Conservation (phyloP, 2,329 filamentous ascomycete genomes). For the Atkinsonella hypoxylon region DNA sequence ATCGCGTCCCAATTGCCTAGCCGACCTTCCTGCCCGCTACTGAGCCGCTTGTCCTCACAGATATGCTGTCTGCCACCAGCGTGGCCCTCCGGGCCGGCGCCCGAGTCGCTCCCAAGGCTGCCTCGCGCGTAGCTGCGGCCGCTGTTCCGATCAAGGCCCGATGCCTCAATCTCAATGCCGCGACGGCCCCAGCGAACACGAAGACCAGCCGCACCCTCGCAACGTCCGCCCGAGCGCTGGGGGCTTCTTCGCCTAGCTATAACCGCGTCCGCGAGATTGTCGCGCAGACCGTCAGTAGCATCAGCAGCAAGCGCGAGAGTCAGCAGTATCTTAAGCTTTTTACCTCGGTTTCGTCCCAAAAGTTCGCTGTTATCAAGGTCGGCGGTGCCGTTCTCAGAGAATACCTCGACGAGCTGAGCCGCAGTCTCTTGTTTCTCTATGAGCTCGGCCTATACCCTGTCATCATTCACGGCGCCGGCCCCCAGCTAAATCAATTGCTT, state of each 20-base stretch:
- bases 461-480: slow-evolving; percentile 89
- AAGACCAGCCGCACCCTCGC: not conserved
- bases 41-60: too few relatives aligned
- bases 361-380: slow-evolving; percentile 97
- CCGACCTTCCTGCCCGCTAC: too few relatives aligned
- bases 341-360: slow-evolving; percentile 89
- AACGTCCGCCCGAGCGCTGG: not conserved
- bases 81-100: not conserved
- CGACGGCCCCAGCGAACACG: not conserved
- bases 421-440: slow-evolving; percentile 81
- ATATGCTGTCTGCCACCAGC: slow-evolving; percentile 4
- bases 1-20: too few relatives aligned
- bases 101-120: not conserved
- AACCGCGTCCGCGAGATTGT: slow-evolving; percentile 5
- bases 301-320: slow-evolving; percentile 5
- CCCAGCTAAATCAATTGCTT: slow-evolving; percentile 85
- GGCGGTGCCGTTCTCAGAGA: slow-evolving; percentile 61
- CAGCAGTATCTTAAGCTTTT: slow-evolving; percentile 98
- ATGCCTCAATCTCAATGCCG: not conserved
- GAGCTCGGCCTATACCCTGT: slow-evolving; percentile 91
- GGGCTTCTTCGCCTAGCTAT: not conserved
- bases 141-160: not conserved
- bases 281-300: slow-evolving; percentile 6
- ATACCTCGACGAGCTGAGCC: slow-evolving; percentile 82
- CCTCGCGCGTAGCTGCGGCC: not conserved